Evolutionary conservation across 2,329 filamentous ascomycete species (phyloP).

Genomic region (Paracorniculantispora psalliotae): DNA sequence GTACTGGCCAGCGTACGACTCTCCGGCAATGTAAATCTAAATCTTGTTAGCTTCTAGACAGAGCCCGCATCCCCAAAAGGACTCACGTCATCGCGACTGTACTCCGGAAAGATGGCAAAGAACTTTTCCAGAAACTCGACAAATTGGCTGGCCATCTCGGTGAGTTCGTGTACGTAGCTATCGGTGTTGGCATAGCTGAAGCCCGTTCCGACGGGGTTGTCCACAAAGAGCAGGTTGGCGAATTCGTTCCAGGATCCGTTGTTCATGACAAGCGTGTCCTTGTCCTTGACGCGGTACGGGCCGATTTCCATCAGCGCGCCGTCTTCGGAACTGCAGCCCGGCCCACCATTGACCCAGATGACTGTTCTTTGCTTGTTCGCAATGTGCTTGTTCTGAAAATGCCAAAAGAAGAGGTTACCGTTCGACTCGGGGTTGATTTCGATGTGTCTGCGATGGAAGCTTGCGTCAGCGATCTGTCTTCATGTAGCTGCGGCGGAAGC

Average conservation of each 20-base stretch:
- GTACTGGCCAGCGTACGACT: slow-evolving; percentile 95
- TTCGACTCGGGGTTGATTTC: slow-evolving; percentile 81
- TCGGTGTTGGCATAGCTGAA: slow-evolving; percentile 94
- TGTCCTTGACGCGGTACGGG: slow-evolving; percentile 79
- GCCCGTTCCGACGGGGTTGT: slow-evolving; percentile 93
- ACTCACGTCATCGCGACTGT: slow-evolving; percentile 84
- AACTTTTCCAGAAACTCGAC: slow-evolving; percentile 85
- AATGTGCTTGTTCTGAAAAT: slow-evolving; percentile 93
- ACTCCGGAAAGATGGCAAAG: slow-evolving; percentile 86
- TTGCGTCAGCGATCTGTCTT: slow-evolving; percentile 21
- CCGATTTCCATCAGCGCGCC: slow-evolving; percentile 95
- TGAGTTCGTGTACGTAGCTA: slow-evolving; percentile 77
- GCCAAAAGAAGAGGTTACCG: slow-evolving; percentile 98
- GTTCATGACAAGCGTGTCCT: slow-evolving; percentile 68
- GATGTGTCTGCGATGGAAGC: slow-evolving; percentile 62
- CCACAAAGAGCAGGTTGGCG: slow-evolving; percentile 92
- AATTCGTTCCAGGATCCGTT: slow-evolving; percentile 99
- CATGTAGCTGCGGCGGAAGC: slow-evolving; percentile 3
- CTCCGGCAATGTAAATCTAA: slow-evolving; percentile 88
- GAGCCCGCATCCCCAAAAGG: background rate
- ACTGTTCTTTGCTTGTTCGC: slow-evolving; percentile 86
- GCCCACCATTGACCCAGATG: slow-evolving; percentile 95
- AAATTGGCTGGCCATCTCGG: slow-evolving; percentile 87
- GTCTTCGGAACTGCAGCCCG: slow-evolving; percentile 95
- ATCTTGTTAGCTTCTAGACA: slow-evolving; percentile 17